phyloP scores from a whole-genome alignment of 768 basidiomycete species.

The Coprinopsis cinerea region DNA sequence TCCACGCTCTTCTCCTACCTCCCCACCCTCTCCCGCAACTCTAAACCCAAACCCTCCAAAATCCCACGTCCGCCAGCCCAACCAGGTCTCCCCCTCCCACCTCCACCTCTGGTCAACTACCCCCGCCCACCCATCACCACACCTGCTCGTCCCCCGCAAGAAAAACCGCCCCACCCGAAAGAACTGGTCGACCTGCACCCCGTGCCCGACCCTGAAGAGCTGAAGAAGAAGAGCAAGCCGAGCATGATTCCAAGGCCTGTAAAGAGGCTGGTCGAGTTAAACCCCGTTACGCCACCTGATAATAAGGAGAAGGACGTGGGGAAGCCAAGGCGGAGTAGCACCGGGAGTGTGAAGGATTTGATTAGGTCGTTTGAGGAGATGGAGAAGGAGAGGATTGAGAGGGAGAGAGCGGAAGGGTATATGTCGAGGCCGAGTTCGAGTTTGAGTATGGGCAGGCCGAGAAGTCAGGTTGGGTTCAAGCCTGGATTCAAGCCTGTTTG shows the following conservation, averaged over 20 bases:
- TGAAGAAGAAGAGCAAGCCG: no score
- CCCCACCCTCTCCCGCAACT: conserved; percentile 42
- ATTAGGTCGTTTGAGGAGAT: conserved; percentile 57
- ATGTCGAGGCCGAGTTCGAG: no score
- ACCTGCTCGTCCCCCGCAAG: conserved; percentile 45
- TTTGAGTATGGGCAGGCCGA: no score
- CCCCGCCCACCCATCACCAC: conserved; percentile 53
- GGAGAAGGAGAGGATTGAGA: no score
- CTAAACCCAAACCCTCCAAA: conserved; percentile 19
- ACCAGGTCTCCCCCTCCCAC: conserved; percentile 50
- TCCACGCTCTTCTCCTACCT: conserved; percentile 59
- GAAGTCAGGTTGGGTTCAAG: no score
- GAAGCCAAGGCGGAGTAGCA: conserved; percentile 53
- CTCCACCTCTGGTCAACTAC: conserved; percentile 43
- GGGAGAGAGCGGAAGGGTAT: no score
- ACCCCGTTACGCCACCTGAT: conserved; percentile 33
- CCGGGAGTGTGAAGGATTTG: conserved; percentile 67
- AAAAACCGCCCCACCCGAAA: conserved; percentile 48
- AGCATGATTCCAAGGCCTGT: conserved; percentile 40
- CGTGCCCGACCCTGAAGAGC: conserved; percentile 44
- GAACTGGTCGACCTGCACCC: conserved; percentile 60
- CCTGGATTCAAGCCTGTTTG: no score
- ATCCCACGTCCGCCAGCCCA: conserved; percentile 17
- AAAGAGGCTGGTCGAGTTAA: conserved; percentile 50
- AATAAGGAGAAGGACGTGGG: conserved; percentile 9